These are phyloP conservation scores for Phylloporus sp. DNA, from an alignment of 768 basidiomycete species.

Conservation along the genomic window DNA sequence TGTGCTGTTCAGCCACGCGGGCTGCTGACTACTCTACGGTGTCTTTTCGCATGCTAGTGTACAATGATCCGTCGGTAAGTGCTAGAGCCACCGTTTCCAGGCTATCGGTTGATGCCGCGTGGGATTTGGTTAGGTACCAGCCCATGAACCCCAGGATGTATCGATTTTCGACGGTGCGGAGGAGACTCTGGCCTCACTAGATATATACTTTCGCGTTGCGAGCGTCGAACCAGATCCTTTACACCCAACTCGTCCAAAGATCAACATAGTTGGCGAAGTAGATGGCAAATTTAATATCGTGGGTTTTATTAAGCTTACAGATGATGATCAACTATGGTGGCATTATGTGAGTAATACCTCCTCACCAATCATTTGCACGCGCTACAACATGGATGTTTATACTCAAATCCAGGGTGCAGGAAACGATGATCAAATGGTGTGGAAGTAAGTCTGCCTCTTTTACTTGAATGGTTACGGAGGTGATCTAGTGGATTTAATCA, in stretches of 20 bases:
- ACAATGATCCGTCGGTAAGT: conserved; percentile 41
- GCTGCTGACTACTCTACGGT: conserved; percentile 3
- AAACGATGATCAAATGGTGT: conserved; percentile 48
- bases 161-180: conserved; percentile 48
- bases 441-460: conserved; percentile 42
- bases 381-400: conserved; percentile 7
- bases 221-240: conserved; percentile 41
- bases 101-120: background rate
- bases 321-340: conserved; percentile 58
- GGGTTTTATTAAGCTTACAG: conserved; percentile 53
- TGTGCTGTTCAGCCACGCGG: background rate
- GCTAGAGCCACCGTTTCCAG: background rate
- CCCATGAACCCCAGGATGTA: conserved; percentile 35
- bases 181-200: conserved; percentile 50
- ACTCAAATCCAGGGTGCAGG: conserved; percentile 41
- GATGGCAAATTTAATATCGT: conserved; percentile 45
- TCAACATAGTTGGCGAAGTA: conserved; percentile 53
- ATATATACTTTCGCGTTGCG: conserved; percentile 44
- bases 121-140: conserved; percentile 20
- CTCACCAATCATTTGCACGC: background rate
- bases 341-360: conserved; percentile 47
- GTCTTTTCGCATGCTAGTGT: conserved; percentile 34
- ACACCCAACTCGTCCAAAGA: conserved; percentile 49
- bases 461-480: background rate
- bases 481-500: background rate